Base-by-base conservation (phyloP, 805 yeast genomes). In the Lipomyces starkeyi region DNA sequence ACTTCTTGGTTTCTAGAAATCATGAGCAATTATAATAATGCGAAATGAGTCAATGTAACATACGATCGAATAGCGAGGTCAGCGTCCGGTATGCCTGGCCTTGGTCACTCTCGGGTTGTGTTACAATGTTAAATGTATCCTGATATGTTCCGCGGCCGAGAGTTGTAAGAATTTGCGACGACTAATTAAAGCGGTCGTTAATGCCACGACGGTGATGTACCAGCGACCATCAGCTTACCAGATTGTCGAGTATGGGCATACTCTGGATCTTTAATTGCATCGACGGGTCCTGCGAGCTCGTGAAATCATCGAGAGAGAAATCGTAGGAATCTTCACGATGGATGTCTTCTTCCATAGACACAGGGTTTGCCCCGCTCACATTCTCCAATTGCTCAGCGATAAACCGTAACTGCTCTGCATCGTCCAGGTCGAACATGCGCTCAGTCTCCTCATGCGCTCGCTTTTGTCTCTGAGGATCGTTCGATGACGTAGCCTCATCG, bases 81-180 rank as follows among this genome's bases (percentile, higher is more conserved):
- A 92, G 79, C 68, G 89, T 88, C 61, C 87, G 84, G 75, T 86
- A 91, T 0, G 83, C 78, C 77, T 83, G 76, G 82, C 88, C 73
- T 84, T 75, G 89, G 58, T 89, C 91, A 64, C 87, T 86, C 4
- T 91, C 87, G 25, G 86, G 85, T 71, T 85, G 80, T 52, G 92
- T 85, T 1, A 91, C 91, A 49, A 90, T 80, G 58, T 87, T 88
- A 73, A 91, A 82, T 8, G 91, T 86, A 61, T 89, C 91, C 74
- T 91, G 91, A 74, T 90, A 89, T 2, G 96, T 90, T 3, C 90
- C 90, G 32, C 85, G 83, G 8, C 91, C 89, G 52, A 93, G 85
- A 1, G 89, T 82, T 69, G 95, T 82, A 63, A 93, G 80, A 22
- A 93, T 81, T 76, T 93, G 98, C 1, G 93, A 86, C 0, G 97